Conservation (phyloP, 1,139 yeast species). For the Geotrichum phurueaensis region DNA sequence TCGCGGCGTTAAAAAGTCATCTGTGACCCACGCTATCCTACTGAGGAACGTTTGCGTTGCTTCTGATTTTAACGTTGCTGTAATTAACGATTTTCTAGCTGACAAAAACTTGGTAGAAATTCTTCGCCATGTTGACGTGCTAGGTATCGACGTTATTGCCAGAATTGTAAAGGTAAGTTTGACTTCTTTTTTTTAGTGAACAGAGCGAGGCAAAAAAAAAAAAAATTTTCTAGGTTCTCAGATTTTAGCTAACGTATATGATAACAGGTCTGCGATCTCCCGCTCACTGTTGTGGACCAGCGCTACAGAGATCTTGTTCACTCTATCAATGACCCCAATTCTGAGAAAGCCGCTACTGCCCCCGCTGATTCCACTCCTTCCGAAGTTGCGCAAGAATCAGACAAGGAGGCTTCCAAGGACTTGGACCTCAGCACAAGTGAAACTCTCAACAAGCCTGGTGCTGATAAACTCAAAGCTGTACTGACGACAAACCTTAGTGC, state of each 20-base stretch:
- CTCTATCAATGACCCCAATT: constrained; percentile 13
- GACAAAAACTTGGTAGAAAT: constrained; percentile 23
- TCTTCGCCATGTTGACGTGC: constrained; percentile 59
- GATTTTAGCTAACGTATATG: constrained; percentile 22
- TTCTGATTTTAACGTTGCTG: constrained; percentile 20
- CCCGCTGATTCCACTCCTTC: background rate
- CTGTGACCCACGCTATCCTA: constrained; percentile 36
- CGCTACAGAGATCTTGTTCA: constrained; percentile 36
- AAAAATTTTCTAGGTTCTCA: constrained; percentile 11
- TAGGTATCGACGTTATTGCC: constrained; percentile 60
- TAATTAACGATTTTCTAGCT: constrained; percentile 4
- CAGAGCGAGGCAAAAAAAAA: no score
- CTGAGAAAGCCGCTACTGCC: background rate
- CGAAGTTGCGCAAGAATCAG: background rate
- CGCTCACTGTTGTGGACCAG: constrained; percentile 34
- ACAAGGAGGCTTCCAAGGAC: background rate
- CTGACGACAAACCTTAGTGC: constrained; percentile 75
- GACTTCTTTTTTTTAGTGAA: constrained; percentile 12
- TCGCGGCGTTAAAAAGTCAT: constrained; percentile 26
- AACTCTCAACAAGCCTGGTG: constrained; percentile 48
- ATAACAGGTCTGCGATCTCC: constrained; percentile 29
- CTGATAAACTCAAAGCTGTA: constrained; percentile 55
- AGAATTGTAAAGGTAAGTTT: constrained; percentile 35
- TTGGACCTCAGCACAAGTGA: constrained; percentile 19
- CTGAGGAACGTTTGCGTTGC: constrained; percentile 31